phyloP scores from a whole-genome alignment of 1,284 basidiomycete genomes.

The Phaffia rhodozyma region DNA sequence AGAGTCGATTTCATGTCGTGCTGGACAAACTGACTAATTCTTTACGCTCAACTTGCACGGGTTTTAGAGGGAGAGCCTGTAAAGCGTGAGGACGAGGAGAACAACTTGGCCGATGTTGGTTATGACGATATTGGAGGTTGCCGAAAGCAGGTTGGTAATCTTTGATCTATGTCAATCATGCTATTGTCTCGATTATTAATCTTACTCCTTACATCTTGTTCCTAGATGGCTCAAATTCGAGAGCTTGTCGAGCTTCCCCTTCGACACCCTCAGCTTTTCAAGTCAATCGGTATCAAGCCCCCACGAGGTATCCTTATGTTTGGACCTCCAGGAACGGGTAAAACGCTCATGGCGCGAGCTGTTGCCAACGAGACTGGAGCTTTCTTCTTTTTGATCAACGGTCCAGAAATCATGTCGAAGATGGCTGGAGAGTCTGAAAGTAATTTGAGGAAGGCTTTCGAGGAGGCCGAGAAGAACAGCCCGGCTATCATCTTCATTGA shows the following conservation, averaged over 20 bases:
- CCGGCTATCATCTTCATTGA: conserved; percentile 99
- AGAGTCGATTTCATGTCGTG: no score
- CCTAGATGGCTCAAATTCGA: conserved; percentile 50
- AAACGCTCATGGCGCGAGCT: conserved; percentile 96
- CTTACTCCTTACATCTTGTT: background rate
- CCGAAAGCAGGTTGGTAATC: conserved; percentile 60
- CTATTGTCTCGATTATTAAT: background rate
- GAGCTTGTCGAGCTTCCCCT: conserved; percentile 96
- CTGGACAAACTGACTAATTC: conserved; percentile 27
- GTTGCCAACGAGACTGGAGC: conserved; percentile 99
- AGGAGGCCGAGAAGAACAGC: conserved; percentile 99
- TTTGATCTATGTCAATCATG: no score
- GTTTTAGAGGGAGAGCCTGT: conserved; percentile 81
- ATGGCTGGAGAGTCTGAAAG: conserved; percentile 98
- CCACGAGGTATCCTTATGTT: conserved; percentile 96
- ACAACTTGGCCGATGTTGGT: conserved; percentile 90
- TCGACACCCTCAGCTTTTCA: conserved; percentile 97
- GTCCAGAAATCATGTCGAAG: conserved; percentile 99
- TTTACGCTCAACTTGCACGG: background rate
- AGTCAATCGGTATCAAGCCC: conserved; percentile 99
- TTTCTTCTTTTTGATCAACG: conserved; percentile 99
- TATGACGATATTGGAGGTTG: conserved; percentile 99
- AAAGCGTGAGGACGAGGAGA: conserved; percentile 97
- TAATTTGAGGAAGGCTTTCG: conserved; percentile 94
- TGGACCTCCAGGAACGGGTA: conserved; percentile 92